Conservation (phyloP, 1,284 basidiomycete species). For the Leccinum griseonigrum region DNA sequence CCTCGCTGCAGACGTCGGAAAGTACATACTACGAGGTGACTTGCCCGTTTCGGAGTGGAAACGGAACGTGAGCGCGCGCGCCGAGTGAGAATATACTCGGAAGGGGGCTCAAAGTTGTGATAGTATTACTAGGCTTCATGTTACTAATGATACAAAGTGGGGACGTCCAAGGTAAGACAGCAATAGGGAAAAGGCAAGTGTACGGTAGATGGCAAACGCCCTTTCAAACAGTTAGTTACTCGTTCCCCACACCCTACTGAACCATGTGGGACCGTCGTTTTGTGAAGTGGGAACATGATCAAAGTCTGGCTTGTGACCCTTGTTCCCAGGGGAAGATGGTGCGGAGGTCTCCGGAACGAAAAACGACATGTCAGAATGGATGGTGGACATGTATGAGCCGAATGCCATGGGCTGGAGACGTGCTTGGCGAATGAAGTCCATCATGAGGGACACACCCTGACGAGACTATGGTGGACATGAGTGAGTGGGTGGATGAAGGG, state of each 20-base stretch:
- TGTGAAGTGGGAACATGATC: constrained; percentile 10
- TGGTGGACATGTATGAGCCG: constrained; percentile 37
- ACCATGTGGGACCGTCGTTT: constrained; percentile 21
- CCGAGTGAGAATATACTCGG: not conserved
- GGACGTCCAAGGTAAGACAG: constrained; percentile 11
- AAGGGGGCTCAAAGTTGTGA: constrained; percentile 7
- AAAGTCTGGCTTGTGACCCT: constrained; percentile 21
- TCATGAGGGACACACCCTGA: constrained; percentile 73
- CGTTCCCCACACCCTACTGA: constrained; percentile 26
- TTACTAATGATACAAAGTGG: constrained; percentile 35
- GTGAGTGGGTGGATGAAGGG: constrained; percentile 9
- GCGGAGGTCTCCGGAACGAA: constrained; percentile 21
- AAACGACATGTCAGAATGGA: constrained; percentile 36
- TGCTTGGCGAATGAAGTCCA: constrained; percentile 72
- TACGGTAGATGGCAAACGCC: constrained; percentile 20
- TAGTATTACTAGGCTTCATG: constrained; percentile 19
- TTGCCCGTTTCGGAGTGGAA: not conserved
- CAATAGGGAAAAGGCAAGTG: constrained; percentile 15
- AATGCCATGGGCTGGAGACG: constrained; percentile 68
- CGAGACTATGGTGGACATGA: constrained; percentile 58
- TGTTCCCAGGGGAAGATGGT: constrained; percentile 11
- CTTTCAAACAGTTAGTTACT: constrained; percentile 11
- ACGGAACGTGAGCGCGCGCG: not conserved
- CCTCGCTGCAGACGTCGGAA: constrained; percentile 74
- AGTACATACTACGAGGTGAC: constrained; percentile 59